Evolutionary conservation across 2,329 filamentous ascomycete species (phyloP).

Genomic region (Talaromyces sp.): DNA sequence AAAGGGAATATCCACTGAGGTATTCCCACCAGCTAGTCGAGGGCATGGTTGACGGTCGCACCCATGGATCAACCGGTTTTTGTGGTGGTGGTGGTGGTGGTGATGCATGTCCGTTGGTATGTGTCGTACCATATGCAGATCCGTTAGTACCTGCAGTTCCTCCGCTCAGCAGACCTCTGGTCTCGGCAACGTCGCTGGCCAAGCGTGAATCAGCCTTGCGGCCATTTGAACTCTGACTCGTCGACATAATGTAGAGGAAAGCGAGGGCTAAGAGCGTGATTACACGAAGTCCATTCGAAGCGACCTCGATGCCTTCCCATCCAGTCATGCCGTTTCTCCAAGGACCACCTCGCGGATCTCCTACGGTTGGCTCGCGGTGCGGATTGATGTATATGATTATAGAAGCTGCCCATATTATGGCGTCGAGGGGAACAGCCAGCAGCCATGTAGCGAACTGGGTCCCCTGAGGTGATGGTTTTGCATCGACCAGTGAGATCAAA

Average conservation of each 20-base stretch:
- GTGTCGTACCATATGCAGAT: conserved; percentile 43
- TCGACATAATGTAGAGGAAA: conserved; percentile 53
- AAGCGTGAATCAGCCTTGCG: conserved; percentile 25
- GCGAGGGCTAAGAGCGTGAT: conserved; percentile 59
- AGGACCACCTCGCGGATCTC: conserved; percentile 42
- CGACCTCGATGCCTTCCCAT: conserved; percentile 39
- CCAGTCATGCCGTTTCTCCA: conserved; percentile 37
- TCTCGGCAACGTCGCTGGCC: conserved; percentile 39
- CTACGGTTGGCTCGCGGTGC: conserved; percentile 59
- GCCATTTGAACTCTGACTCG: conserved; percentile 40
- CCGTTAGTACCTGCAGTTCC: conserved; percentile 48
- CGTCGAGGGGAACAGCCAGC: conserved; percentile 66
- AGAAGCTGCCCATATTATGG: conserved; percentile 64
- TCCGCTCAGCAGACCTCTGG: conserved; percentile 38
- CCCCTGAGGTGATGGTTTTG: conserved; percentile 70
- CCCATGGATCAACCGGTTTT: conserved; percentile 65
- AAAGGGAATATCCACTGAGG: conserved; percentile 81
- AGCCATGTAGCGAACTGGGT: conserved; percentile 78
- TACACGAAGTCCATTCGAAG: conserved; percentile 63
- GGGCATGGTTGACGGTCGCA: conserved; percentile 78
- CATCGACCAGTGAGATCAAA: conserved; percentile 80
- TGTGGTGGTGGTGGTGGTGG: conserved; percentile 23
- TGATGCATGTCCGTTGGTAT: conserved; percentile 11
- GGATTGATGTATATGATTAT: conserved; percentile 62
- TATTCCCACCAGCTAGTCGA: conserved; percentile 96